A percentile compares a stretch with the other conserved stretches of the same genome.
Evolutionary conservation across 768 basidiomycete genomes (phyloP).

Genomic region (Tephrocybe sp.): DNA sequence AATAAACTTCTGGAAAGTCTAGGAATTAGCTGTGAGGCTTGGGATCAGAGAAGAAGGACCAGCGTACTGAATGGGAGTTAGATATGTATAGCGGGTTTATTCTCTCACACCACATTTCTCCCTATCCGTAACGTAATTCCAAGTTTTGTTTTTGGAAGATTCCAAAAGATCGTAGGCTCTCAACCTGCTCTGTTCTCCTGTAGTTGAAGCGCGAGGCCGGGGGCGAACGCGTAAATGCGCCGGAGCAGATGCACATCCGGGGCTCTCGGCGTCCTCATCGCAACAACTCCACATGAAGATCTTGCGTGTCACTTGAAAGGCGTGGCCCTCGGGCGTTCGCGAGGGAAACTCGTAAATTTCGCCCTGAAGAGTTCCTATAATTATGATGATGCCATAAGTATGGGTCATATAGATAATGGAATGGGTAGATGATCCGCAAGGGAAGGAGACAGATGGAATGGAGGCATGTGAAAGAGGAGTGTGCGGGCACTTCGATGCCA

Average conservation of each 20-base stretch:
- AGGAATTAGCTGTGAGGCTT: no score
- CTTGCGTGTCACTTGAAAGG: constrained; percentile 28
- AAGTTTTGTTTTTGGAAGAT: no score
- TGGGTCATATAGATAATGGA: background rate
- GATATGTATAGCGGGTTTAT: no score
- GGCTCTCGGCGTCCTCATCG: constrained; percentile 37
- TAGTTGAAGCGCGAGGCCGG: background rate
- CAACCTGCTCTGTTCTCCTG: background rate
- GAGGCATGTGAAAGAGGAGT: background rate
- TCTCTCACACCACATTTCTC: no score
- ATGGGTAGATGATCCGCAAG: background rate
- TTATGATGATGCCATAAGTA: background rate
- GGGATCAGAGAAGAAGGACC: no score
- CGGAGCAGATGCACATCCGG: constrained; percentile 28
- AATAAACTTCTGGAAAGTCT: no score
- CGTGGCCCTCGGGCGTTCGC: constrained; percentile 28
- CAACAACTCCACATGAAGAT: constrained; percentile 49
- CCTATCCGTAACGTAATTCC: no score
- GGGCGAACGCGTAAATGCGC: constrained; percentile 8
- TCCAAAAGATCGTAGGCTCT: background rate
- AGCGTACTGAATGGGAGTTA: no score
- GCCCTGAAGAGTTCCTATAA: constrained; percentile 33
- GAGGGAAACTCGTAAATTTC: constrained; percentile 40
- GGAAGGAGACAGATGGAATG: background rate
- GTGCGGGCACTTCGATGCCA: background rate